Conservation (phyloP, 2,329 filamentous ascomycete species). For the Colletotrichum liaoningense region DNA sequence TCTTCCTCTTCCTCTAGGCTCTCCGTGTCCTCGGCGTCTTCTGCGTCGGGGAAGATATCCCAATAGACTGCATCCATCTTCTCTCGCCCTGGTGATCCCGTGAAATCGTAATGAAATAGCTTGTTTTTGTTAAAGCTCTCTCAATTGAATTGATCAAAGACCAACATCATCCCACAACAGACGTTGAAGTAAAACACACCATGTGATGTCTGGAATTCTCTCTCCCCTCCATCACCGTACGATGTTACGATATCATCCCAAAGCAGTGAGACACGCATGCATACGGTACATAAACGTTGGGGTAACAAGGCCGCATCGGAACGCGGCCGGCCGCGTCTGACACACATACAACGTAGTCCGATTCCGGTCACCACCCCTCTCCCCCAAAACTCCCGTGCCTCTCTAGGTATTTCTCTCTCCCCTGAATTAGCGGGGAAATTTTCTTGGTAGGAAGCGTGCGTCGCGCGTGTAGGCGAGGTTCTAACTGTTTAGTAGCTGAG, state of each 20-base stretch:
- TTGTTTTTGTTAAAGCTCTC: no score
- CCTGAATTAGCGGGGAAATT: background rate
- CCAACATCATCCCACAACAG: background rate
- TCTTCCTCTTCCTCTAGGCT: background rate
- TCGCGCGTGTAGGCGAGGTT: no score
- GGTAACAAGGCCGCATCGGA: conserved; percentile 4
- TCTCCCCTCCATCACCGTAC: background rate
- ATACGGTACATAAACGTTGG: background rate
- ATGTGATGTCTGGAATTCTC: conserved; percentile 1
- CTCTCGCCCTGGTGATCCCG: no score
- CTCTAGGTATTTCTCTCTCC: background rate
- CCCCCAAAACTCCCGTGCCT: background rate
- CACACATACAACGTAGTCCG: background rate
- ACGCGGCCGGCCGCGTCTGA: background rate
- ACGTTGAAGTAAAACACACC: background rate
- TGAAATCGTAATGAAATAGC: background rate
- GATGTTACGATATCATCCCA: background rate
- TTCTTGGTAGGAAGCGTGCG: background rate
- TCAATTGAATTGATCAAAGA: no score
- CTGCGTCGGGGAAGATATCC: background rate
- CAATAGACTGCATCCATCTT: conserved; percentile 17
- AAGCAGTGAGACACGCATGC: conserved; percentile 2
- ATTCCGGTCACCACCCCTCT: background rate
- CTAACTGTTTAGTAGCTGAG: background rate
- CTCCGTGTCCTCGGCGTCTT: background rate